A percentile compares a stretch with the other conserved stretches of the same genome.
These are phyloP conservation scores for Paecilomyces sp. DNA, from an alignment of 2,329 filamentous ascomycete species.

Conservation along the genomic window DNA sequence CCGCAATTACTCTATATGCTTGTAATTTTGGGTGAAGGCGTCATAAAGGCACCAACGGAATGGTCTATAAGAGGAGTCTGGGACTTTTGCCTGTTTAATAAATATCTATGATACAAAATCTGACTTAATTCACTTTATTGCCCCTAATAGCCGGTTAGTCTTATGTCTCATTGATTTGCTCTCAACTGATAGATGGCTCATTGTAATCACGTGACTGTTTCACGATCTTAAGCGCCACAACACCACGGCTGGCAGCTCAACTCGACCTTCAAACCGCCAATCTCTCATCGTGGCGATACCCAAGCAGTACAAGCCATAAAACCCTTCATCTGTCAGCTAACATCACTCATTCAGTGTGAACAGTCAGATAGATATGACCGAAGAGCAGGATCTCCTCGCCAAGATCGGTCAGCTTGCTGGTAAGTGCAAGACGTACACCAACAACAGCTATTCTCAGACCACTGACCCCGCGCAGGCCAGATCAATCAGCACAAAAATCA, in stretches of 20 bases:
- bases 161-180: neutral
- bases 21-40: slow-evolving; percentile 3
- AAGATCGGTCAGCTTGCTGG: slow-evolving; percentile 53
- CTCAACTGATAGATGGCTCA: neutral
- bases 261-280: neutral
- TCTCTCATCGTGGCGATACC: neutral
- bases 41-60: slow-evolving; percentile 1
- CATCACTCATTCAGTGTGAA: neutral
- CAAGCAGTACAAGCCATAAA: neutral
- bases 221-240: neutral
- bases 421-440: slow-evolving; percentile 25
- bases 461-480: slow-evolving; percentile 48
- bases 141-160: neutral
- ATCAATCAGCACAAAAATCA: slow-evolving; percentile 74
- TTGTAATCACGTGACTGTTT: neutral
- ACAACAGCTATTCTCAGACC: slow-evolving; percentile 35
- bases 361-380: slow-evolving; percentile 37
- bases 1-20: slow-evolving; percentile 5
- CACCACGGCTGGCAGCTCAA: neutral
- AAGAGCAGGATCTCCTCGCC: slow-evolving; percentile 49
- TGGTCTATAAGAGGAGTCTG: neutral
- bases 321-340: neutral
- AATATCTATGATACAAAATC: neutral
- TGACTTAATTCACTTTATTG: neutral
- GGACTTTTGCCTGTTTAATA: neutral